Conservation (phyloP, 2,329 filamentous ascomycete genomes). For the Lachnellula occidentalis region DNA sequence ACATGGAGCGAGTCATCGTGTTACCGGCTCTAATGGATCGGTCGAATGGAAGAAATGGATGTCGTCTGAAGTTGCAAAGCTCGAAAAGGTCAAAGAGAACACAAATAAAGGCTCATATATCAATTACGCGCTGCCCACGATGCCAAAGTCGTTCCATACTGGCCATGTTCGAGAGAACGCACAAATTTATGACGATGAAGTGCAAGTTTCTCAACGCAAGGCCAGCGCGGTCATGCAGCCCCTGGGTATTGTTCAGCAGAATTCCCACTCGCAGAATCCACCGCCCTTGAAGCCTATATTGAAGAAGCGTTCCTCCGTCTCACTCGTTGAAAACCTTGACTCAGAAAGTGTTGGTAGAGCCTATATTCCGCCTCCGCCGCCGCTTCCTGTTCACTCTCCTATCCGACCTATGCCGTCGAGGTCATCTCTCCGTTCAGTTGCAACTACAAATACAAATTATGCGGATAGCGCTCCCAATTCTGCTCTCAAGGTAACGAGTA, state of each 20-base stretch:
- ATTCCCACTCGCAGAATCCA: not conserved
- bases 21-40: conserved; percentile 41
- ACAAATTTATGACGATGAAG: conserved; percentile 41
- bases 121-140: conserved; percentile 27
- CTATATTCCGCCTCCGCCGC: conserved; percentile 14
- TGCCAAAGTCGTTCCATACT: conserved; percentile 23
- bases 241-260: conserved; percentile 21
- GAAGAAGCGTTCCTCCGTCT: conserved; percentile 24
- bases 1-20: conserved; percentile 27
- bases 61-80: conserved; percentile 45
- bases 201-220: conserved; percentile 11
- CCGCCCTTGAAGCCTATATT: conserved; percentile 24
- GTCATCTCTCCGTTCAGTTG: conserved; percentile 17
- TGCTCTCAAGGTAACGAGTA: conserved; percentile 7
- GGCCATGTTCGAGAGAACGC: conserved; percentile 46
- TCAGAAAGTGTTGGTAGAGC: not conserved
- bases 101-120: conserved; percentile 12
- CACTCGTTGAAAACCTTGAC: conserved; percentile 17
- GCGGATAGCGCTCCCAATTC: conserved; percentile 12
- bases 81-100: conserved; percentile 34
- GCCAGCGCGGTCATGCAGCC: conserved; percentile 17
- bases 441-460: conserved; percentile 9
- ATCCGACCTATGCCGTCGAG: conserved; percentile 19
- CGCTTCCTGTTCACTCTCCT: conserved; percentile 17
- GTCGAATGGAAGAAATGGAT: conserved; percentile 52